Base-by-base conservation (phyloP, 768 basidiomycete genomes). In the Naganishia vaughanmartiniae region DNA sequence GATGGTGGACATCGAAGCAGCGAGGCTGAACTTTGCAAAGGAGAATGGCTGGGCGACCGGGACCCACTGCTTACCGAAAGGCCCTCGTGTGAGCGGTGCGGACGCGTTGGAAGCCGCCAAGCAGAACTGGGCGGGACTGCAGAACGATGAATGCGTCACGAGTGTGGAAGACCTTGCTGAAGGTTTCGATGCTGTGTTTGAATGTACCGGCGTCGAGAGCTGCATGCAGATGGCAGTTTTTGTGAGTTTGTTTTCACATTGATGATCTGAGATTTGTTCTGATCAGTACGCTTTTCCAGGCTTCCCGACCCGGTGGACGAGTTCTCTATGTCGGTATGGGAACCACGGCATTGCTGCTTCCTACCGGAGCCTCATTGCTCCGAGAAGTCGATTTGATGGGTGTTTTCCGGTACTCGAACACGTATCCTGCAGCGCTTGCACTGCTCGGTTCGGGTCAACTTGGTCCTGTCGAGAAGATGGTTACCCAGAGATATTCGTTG, bases 271-370 rank as follows among this genome's bases (percentile, higher is more conserved):
- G 75, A 71, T 67, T 28, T 66, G 34, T 54, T 63, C 70, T 63
- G 56, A 36, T 39, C 15, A 51, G 65, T 3, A 31, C 48, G 6
- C 34, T 2, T 34, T 54, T 34, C 39, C 80, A 93, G 92, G 87
- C 89, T 75, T 92, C 93, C 19, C 84, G 85, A 65, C 84, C 90
- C 21, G 94, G 93, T 63, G 91, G 92, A 60, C 92, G 90, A 78
- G 91, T 96, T 68, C 89, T 92, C 85, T 90, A 93, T 76, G 87
- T 98, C 73, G 95, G 95, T 26, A 98, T 98, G 95, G 95, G 95
- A 74, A 87, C 92, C 19, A 87, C 89, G 70, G 89, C 89, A 75
- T 87, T 89, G 69, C 84, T 86, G 73, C 84, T 96, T 66, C 95
- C 95, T n/a, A 85, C 93, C 69, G 89, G 89, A 53, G 85, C 86